Evolutionary conservation across 176 grass and related monocot genomes (phyloP).

Genomic region (Eragrostis nindensis): DNA sequence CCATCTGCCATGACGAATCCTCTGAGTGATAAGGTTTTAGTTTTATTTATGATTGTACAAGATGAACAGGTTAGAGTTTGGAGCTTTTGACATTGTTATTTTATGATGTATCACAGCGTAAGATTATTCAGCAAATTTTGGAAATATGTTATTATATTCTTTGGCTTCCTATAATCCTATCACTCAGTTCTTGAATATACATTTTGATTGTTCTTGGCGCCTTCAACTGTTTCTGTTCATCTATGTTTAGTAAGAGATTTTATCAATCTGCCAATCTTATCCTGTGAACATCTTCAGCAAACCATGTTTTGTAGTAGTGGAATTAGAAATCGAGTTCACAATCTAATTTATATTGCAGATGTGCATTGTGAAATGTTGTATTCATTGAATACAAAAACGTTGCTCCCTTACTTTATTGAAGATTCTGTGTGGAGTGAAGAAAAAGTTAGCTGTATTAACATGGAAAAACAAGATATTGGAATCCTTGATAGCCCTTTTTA

Average conservation of each 20-base stretch:
- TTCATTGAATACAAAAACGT: background rate
- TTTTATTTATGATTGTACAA: background rate
- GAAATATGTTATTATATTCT: background rate
- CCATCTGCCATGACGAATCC: background rate
- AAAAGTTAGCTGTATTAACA: too few relatives aligned
- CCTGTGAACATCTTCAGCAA: constrained; percentile 16
- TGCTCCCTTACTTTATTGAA: constrained; percentile 1
- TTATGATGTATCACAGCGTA: background rate
- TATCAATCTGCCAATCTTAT: constrained; percentile 5
- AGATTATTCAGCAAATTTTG: background rate
- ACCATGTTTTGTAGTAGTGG: background rate
- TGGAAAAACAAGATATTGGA: too few relatives aligned
- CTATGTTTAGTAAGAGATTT: background rate
- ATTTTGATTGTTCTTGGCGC: constrained; percentile 18
- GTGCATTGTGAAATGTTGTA: background rate
- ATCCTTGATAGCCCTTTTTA: too few relatives aligned
- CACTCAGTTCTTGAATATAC: background rate
- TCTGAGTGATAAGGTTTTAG: background rate
- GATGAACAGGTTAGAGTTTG: background rate
- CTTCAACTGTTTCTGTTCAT: too few relatives aligned
- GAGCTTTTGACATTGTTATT: background rate
- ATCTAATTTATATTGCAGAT: background rate
- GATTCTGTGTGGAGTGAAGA: background rate
- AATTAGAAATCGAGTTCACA: constrained; percentile 1
- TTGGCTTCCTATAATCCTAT: background rate